These are phyloP conservation scores for Suillus plorans DNA, from an alignment of 768 basidiomycete genomes.

Conservation along the genomic window DNA sequence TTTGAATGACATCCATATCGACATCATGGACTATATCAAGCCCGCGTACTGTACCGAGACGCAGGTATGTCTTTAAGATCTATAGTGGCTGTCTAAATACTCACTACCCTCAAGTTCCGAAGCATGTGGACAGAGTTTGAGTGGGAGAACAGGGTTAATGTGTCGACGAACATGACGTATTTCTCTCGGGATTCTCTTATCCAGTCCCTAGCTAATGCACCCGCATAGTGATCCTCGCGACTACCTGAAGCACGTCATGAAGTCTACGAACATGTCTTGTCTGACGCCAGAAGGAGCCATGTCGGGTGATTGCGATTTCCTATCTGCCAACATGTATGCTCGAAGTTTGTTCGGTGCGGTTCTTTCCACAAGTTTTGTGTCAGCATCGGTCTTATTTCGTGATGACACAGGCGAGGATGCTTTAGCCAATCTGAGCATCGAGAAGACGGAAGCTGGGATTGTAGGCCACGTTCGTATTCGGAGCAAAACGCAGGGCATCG, in stretches of 20 bases:
- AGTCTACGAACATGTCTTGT: constrained; percentile 92
- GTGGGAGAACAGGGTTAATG: constrained; percentile 65
- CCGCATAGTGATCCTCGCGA: constrained; percentile 69
- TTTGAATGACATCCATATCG: constrained; percentile 95
- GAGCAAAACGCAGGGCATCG: constrained; percentile 94
- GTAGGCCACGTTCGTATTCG: constrained; percentile 68
- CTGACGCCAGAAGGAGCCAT: constrained; percentile 81
- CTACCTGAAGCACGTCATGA: constrained; percentile 78
- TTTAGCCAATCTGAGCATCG: constrained; percentile 86
- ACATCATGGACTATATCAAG: constrained; percentile 80
- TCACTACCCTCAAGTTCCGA: constrained; percentile 58
- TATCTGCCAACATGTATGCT: constrained; percentile 92
- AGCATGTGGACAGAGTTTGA: constrained; percentile 82
- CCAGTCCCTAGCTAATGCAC: neutral
- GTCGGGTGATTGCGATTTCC: constrained; percentile 91
- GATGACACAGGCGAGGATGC: constrained; percentile 79
- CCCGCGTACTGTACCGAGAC: constrained; percentile 91
- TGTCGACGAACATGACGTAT: constrained; percentile 71
- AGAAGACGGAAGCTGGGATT: constrained; percentile 76
- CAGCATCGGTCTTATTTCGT: neutral
- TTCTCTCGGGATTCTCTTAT: constrained; percentile 26
- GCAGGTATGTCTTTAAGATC: constrained; percentile 48
- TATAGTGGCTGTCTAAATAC: neutral
- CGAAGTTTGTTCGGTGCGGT: constrained; percentile 80
- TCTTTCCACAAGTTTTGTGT: neutral